phyloP scores from a whole-genome alignment of 805 yeast species.

The Cyberlindnera americana region DNA sequence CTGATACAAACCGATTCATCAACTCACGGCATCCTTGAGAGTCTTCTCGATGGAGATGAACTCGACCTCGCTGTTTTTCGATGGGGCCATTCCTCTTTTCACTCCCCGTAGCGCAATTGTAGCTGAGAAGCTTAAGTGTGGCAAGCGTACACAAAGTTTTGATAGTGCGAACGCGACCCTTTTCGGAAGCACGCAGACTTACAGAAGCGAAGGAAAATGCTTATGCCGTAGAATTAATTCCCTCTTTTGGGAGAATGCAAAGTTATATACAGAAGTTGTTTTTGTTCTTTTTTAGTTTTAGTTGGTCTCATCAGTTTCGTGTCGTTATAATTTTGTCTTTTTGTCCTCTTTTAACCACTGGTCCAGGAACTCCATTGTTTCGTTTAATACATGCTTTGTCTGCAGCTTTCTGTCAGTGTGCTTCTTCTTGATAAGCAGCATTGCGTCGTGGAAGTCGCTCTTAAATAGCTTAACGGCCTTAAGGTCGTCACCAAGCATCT shows the following conservation, averaged over 20 bases:
- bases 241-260: no score
- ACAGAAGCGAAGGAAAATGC: no score
- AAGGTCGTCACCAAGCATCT: neutral
- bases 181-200: no score
- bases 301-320: neutral
- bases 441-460: neutral
- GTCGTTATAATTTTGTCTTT: neutral
- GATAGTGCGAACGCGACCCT: no score
- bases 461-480: neutral
- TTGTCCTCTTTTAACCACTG: slow-evolving; percentile 5
- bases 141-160: no score
- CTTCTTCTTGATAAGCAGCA: neutral
- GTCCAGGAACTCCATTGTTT: slow-evolving; percentile 5
- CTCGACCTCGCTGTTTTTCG: no score
- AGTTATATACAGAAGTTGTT: no score
- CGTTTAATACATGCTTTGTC: neutral
- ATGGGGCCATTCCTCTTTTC: neutral
- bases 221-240: no score
- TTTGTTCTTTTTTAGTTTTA: no score
- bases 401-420: neutral
- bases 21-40: slow-evolving; percentile 18
- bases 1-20: no score
- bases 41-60: slow-evolving; percentile 18
- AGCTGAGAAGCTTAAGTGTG: no score
- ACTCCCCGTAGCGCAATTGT: neutral